These are phyloP conservation scores for Neocucurbitaria cava DNA, from an alignment of 2,329 filamentous ascomycete species.

Conservation along the genomic window DNA sequence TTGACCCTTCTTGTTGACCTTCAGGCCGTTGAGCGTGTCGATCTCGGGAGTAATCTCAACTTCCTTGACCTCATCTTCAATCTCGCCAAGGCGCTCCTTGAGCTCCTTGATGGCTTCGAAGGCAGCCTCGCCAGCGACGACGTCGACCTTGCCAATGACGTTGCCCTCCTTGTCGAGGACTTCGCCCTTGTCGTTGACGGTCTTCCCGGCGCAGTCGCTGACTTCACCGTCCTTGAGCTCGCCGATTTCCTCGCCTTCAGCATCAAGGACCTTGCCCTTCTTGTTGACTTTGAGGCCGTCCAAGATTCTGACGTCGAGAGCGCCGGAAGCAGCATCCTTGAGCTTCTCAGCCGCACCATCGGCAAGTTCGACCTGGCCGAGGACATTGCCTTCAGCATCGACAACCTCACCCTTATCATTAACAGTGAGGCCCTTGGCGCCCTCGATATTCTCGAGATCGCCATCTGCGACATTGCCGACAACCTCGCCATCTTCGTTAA, in stretches of 20 bases:
- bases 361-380: constrained; percentile 59
- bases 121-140: constrained; percentile 58
- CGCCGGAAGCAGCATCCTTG: constrained; percentile 48
- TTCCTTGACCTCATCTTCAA: constrained; percentile 41
- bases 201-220: constrained; percentile 55
- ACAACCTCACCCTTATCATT: constrained; percentile 60
- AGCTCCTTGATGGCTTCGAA: constrained; percentile 58
- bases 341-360: constrained; percentile 58
- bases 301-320: constrained; percentile 57
- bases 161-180: constrained; percentile 60
- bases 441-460: constrained; percentile 49
- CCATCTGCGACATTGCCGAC: constrained; percentile 58
- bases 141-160: constrained; percentile 57
- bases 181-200: constrained; percentile 59
- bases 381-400: constrained; percentile 59
- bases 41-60: constrained; percentile 53
- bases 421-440: constrained; percentile 58
- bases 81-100: constrained; percentile 55
- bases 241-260: constrained; percentile 60
- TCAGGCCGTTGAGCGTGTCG: constrained; percentile 59
- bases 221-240: constrained; percentile 57
- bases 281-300: constrained; percentile 65
- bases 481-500: constrained; percentile 58
- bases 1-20: constrained; percentile 66
- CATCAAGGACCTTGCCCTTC: constrained; percentile 61